Evolutionary conservation across 2,329 filamentous ascomycete species (phyloP).

Genomic region (Achaetomium macrosporum): DNA sequence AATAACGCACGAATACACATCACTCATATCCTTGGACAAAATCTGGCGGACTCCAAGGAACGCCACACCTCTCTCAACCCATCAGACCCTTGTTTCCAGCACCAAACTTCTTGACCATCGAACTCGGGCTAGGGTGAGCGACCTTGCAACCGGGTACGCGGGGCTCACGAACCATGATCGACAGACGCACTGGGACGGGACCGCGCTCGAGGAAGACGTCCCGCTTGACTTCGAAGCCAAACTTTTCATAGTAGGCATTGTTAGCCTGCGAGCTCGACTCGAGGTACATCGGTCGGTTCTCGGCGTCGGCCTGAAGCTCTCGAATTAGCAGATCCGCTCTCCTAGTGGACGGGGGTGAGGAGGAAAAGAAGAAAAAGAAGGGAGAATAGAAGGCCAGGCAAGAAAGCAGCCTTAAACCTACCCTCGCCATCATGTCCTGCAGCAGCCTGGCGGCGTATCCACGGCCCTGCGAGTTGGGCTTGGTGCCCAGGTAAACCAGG

Average conservation of each 20-base stretch:
- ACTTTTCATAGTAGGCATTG: slow-evolving; percentile 65
- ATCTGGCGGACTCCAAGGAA: too few species aligned
- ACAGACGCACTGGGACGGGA: slow-evolving; percentile 55
- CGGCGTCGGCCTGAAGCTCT: slow-evolving; percentile 54
- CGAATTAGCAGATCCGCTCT: neutral
- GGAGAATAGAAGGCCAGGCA: neutral
- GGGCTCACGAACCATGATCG: slow-evolving; percentile 79
- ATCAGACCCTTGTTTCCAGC: slow-evolving; percentile 1
- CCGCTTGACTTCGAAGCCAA: slow-evolving; percentile 63
- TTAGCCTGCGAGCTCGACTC: slow-evolving; percentile 69
- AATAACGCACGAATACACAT: slow-evolving; percentile 2
- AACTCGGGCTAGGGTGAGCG: neutral
- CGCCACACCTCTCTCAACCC: neutral
- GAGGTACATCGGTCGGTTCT: slow-evolving; percentile 66
- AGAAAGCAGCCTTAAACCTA: slow-evolving; percentile 31
- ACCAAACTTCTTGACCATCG: slow-evolving; percentile 5
- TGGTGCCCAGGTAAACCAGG: slow-evolving; percentile 76
- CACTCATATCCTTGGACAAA: neutral
- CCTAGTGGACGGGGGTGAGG: neutral
- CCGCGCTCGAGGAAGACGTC: slow-evolving; percentile 58
- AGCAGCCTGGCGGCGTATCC: slow-evolving; percentile 69
- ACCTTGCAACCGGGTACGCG: slow-evolving; percentile 5
- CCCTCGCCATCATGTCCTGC: slow-evolving; percentile 59
- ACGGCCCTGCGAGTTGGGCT: slow-evolving; percentile 61
- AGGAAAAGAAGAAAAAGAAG: neutral